Percentiles rank a stretch among this genome's conserved stretches.
Evolutionary conservation across 2,329 filamentous ascomycete species (phyloP).

Genomic region (Penicillium sclerotigenum): DNA sequence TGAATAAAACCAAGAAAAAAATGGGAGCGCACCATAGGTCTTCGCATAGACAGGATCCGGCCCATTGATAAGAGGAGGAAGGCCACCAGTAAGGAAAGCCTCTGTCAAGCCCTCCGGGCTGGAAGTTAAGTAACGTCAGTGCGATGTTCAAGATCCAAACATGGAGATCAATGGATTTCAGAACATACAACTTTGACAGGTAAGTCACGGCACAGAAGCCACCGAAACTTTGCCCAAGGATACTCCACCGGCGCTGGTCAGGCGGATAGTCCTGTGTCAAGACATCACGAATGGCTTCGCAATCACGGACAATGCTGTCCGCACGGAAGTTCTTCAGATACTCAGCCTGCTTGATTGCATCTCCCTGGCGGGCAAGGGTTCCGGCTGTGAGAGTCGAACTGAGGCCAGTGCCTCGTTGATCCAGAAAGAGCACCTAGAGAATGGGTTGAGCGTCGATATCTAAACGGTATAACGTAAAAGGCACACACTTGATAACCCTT

Average conservation of each 20-base stretch:
- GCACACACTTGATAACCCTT: conserved; percentile 71
- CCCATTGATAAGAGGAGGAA: conserved; percentile 69
- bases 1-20: neutral
- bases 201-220: conserved; percentile 84
- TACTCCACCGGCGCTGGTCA: conserved; percentile 73
- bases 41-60: conserved; percentile 73
- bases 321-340: conserved; percentile 84
- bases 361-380: conserved; percentile 64
- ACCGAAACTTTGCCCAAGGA: conserved; percentile 89
- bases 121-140: neutral
- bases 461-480: neutral
- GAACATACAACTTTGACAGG: conserved; percentile 65
- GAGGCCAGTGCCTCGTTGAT: conserved; percentile 85
- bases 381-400: conserved; percentile 75
- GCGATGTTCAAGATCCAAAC: neutral
- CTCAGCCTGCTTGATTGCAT: conserved; percentile 65
- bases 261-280: conserved; percentile 68
- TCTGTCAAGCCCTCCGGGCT: conserved; percentile 74
- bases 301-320: conserved; percentile 85
- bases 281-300: conserved; percentile 75
- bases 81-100: conserved; percentile 77
- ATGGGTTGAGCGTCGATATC: neutral
- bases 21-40: conserved; percentile 54
- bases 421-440: conserved; percentile 65
- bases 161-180: neutral